A percentile compares a stretch with the other conserved stretches of the same genome.
Conservation (phyloP, 139 green algal species). For the Chlorokybus atmophyticus region DNA sequence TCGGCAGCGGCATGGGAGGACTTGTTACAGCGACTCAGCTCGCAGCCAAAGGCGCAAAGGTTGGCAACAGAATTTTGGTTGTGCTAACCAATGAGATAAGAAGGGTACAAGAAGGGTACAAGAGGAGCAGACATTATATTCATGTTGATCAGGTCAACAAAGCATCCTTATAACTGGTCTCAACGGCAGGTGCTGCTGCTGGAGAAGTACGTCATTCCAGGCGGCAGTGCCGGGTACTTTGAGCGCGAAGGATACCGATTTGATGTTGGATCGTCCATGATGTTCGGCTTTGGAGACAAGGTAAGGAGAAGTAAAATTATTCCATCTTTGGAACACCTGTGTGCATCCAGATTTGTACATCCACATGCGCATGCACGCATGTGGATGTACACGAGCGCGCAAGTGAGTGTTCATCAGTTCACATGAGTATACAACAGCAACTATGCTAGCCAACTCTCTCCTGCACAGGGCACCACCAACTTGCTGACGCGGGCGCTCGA, state of each 20-base stretch:
- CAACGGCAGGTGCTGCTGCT: constrained; percentile 18
- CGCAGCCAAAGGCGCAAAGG: constrained; percentile 50
- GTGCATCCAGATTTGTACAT: neutral
- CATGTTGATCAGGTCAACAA: too few relatives aligned
- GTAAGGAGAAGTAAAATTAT: constrained; percentile 2
- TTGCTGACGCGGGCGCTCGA: constrained; percentile 80
- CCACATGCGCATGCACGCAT: too few relatives aligned
- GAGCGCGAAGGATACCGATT: constrained; percentile 84
- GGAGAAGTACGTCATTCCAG: constrained; percentile 74
- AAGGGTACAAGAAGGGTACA: too few relatives aligned
- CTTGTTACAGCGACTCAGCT: constrained; percentile 71
- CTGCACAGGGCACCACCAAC: constrained; percentile 70
- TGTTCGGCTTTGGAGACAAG: constrained; percentile 85
- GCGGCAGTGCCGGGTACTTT: constrained; percentile 74
- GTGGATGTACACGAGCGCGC: too few relatives aligned
- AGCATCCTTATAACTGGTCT: too few relatives aligned
- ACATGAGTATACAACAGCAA: too few relatives aligned
- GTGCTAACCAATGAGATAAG: constrained; percentile 2
- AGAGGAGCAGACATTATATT: too few relatives aligned
- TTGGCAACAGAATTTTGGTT: neutral
- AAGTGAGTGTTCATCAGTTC: too few relatives aligned
- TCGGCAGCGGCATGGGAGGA: constrained; percentile 83
- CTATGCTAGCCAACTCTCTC: too few relatives aligned
- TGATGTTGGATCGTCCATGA: constrained; percentile 89
- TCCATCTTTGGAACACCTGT: neutral